These are phyloP conservation scores for Coniella vitis DNA, from an alignment of 2,329 filamentous ascomycete species.

Conservation along the genomic window DNA sequence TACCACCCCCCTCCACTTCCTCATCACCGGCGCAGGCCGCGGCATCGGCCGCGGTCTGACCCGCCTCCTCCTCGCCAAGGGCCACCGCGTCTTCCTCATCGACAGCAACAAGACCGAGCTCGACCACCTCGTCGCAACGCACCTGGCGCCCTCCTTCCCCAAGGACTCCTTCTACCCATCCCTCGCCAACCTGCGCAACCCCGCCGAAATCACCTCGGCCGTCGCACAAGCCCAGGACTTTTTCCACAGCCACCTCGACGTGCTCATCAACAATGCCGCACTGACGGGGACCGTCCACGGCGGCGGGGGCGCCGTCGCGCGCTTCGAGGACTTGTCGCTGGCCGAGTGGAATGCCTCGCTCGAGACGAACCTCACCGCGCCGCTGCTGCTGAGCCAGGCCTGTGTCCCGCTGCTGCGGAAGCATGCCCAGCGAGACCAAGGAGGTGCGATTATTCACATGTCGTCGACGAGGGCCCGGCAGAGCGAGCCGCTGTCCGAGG, in stretches of 20 bases:
- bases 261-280: constrained; percentile 36
- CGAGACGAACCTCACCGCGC: constrained; percentile 32
- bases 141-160: constrained; percentile 17
- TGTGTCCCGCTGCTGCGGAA: constrained; percentile 22
- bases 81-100: constrained; percentile 33
- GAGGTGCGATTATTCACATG: constrained; percentile 36
- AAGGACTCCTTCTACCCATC: constrained; percentile 19
- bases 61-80: constrained; percentile 29
- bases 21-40: constrained; percentile 59
- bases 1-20: constrained; percentile 18
- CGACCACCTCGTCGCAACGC: constrained; percentile 25
- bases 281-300: constrained; percentile 29
- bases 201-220: constrained; percentile 25
- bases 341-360: constrained; percentile 31
- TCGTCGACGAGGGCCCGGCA: constrained; percentile 43
- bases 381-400: constrained; percentile 25
- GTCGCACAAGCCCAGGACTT: constrained; percentile 24
- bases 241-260: constrained; percentile 31
- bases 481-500: constrained; percentile 41
- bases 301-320: constrained; percentile 21
- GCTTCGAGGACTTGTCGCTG: constrained; percentile 26
- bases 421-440: constrained; percentile 1
- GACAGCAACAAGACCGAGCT: constrained; percentile 32
- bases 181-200: constrained; percentile 26
- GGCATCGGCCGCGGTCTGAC: constrained; percentile 62